Conservation (phyloP, 306 rosid species). For the Biancaea sappan region DNA sequence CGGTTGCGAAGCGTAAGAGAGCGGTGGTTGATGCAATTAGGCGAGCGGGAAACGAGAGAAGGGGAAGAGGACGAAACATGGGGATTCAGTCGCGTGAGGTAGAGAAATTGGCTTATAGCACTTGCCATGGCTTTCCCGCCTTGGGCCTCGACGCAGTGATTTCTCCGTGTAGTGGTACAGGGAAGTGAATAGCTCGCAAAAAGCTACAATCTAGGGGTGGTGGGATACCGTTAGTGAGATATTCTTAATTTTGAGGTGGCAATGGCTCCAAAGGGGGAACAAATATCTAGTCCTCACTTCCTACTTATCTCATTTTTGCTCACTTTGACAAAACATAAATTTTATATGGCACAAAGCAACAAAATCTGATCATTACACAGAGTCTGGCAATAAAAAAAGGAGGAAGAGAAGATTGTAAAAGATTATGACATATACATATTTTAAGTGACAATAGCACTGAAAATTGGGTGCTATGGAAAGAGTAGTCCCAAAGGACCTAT, state of each 20-base stretch:
- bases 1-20: conserved; percentile 28
- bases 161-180: not conserved
- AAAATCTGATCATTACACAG: no score
- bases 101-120: conserved; percentile 37
- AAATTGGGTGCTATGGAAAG: no score
- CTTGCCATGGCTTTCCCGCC: conserved; percentile 50
- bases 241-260: not conserved
- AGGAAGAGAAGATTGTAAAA: no score
- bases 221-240: not conserved
- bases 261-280: not conserved
- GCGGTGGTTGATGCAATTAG: conserved; percentile 4
- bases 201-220: not conserved
- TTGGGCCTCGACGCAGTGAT: not conserved
- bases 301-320: not conserved
- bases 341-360: no score
- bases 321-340: no score
- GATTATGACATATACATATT: no score
- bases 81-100: conserved; percentile 27
- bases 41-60: conserved; percentile 7
- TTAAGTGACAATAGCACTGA: no score
- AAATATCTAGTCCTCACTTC: not conserved
- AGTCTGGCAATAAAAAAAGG: no score
- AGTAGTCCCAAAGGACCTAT: no score
- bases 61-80: conserved; percentile 35
- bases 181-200: not conserved